These are phyloP conservation scores for Gloeopeniophorella convolvens DNA, from an alignment of 768 basidiomycete genomes.

Conservation along the genomic window DNA sequence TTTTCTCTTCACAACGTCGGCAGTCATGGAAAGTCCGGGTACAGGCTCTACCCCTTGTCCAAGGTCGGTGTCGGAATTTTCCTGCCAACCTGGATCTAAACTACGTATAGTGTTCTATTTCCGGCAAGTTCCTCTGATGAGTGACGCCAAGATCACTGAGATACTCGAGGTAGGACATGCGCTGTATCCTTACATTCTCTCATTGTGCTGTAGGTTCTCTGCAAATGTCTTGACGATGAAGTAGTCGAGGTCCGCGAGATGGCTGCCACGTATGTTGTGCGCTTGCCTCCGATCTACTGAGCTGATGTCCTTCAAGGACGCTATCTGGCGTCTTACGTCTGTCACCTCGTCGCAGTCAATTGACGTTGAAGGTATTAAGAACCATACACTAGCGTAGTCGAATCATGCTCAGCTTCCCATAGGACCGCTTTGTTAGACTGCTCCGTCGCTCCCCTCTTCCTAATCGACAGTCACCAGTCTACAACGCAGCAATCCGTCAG, in stretches of 20 bases:
- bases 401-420: constrained; percentile 24
- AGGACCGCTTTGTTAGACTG: constrained; percentile 78
- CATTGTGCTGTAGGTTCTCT: constrained; percentile 50
- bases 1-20: constrained; percentile 4
- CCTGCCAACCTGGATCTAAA: not conserved
- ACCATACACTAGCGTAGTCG: constrained; percentile 22
- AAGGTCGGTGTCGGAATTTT: constrained; percentile 39
- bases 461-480: constrained; percentile 52
- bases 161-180: constrained; percentile 61
- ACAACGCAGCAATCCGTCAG: constrained; percentile 65
- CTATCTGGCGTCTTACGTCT: constrained; percentile 78
- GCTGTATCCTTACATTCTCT: not conserved
- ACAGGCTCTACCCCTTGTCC: constrained; percentile 79
- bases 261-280: constrained; percentile 64
- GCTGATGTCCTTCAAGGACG: constrained; percentile 37
- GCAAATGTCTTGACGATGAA: constrained; percentile 77
- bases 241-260: constrained; percentile 87
- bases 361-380: constrained; percentile 56
- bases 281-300: not conserved
- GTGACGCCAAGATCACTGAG: constrained; percentile 65
- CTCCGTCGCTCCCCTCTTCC: constrained; percentile 65
- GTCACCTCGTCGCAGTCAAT: constrained; percentile 69
- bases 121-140: constrained; percentile 78
- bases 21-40: constrained; percentile 86
- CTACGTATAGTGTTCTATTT: constrained; percentile 69